These are phyloP conservation scores for Aspergillus fumigatus DNA, from an alignment of 2,329 filamentous ascomycete genomes.

Conservation along the genomic window DNA sequence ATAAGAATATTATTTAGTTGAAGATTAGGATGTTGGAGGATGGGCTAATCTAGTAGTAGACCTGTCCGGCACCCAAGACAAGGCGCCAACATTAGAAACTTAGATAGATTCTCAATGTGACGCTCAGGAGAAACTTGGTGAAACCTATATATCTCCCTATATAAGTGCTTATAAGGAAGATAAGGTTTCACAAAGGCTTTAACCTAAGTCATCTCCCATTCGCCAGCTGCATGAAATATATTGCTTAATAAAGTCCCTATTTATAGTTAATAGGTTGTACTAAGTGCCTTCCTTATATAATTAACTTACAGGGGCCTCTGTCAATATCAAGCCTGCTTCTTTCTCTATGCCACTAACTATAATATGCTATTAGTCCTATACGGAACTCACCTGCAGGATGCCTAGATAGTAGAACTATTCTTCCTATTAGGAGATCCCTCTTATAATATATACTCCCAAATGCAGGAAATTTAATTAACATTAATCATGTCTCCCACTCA, in stretches of 20 bases:
- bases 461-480: constrained; percentile 7
- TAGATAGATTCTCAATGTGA: constrained; percentile 13
- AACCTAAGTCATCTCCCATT: constrained; percentile 14
- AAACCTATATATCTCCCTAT: constrained; percentile 13
- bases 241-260: constrained; percentile 9
- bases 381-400: constrained; percentile 10
- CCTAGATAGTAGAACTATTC: not conserved
- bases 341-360: constrained; percentile 14
- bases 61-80: constrained; percentile 8
- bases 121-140: constrained; percentile 8
- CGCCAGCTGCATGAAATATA: constrained; percentile 9
- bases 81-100: constrained; percentile 11
- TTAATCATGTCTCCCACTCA: constrained; percentile 5
- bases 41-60: constrained; percentile 9
- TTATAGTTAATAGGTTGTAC: not conserved
- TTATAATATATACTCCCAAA: constrained; percentile 9
- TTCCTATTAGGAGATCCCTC: not conserved
- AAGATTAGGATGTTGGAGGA: constrained; percentile 23
- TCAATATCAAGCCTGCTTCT: constrained; percentile 7
- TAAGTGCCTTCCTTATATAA: not conserved
- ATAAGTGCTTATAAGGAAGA: constrained; percentile 14
- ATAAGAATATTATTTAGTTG: constrained; percentile 29
- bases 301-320: constrained; percentile 16
- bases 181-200: constrained; percentile 12
- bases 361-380: constrained; percentile 13